Base-by-base conservation (phyloP, 441 rosid genomes). In the Geranium incanum region DNA sequence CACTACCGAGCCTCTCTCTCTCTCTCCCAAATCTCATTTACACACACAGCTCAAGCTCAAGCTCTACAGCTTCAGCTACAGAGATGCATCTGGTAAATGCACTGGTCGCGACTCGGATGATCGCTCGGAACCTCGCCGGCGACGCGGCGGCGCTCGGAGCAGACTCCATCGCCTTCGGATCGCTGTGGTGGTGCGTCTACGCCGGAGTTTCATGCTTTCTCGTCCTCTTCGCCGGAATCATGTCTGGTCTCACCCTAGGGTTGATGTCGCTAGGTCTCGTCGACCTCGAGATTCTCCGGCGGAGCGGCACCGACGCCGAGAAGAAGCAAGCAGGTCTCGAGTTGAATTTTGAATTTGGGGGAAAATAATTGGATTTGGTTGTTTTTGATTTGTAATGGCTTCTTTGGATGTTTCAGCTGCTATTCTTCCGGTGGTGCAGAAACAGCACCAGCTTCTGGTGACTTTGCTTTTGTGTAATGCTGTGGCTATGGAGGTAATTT, bases 401-500 rank as follows among this genome's bases (percentile, higher is more conserved):
- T 43, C 5, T 6, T 18, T 3, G 70, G 41, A 62, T 59, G 16
- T 70, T 12, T 36, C 70, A 95, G 99, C 97, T 76, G 78, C 82
- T 1, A 90, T 95, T 76, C 77, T 89, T 41, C 97, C 97, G 0
- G 97, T 94, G 72, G 97, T 92, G 74, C 89, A 94, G 70, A 94
- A 90, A 80, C 97, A 94, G 82, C 99, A 95, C 71, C 97, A 90
- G 80, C 97, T 94, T 78, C 81, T 94, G 5, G 99, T 94, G 69
- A 94, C 99, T 8, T 74, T 94, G 81, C 94, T 95, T 18, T 76
- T 95, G 5, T 92, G 93, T 76, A 95, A 95, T 84, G 99, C 99
- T 0, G 84, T 76, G 60, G 55, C 97, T 6, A 95, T 95, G 99
- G 97, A 95, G 99, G 99, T 95, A 75, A 81, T 59, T 68, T 3